phyloP scores from a whole-genome alignment of 148 eudicot genomes.

The Diospyros kaki region DNA sequence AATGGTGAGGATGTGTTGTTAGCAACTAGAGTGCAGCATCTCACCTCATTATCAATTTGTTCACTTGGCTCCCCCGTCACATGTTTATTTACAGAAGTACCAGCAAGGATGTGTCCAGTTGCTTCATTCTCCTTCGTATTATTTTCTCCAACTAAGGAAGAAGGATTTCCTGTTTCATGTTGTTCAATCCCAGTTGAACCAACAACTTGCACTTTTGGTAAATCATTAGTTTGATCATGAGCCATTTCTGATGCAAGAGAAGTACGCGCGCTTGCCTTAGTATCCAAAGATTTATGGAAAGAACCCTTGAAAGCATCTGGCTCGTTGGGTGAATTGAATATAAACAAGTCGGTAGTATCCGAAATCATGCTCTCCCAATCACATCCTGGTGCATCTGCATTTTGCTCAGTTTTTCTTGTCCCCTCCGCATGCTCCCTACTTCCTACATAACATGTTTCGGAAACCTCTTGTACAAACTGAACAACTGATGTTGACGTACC shows the following conservation, averaged over 20 bases:
- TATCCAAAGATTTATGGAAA: constrained; percentile 38
- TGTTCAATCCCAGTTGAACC: constrained; percentile 26
- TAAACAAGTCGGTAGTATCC: constrained; percentile 49
- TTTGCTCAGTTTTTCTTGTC: constrained; percentile 23
- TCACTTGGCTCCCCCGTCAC: constrained; percentile 28
- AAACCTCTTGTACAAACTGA: constrained; percentile 25
- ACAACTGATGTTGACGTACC: constrained; percentile 26
- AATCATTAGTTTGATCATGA: constrained; percentile 17
- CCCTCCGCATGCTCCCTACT: constrained; percentile 31
- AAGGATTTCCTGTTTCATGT: constrained; percentile 24
- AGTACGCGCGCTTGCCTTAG: constrained; percentile 33
- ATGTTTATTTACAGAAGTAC: constrained; percentile 29
- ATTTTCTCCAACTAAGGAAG: constrained; percentile 37
- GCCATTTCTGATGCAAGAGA: constrained; percentile 33
- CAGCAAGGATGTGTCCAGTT: constrained; percentile 25
- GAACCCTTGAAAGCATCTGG: constrained; percentile 29
- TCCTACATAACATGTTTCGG: constrained; percentile 29
- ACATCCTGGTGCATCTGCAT: constrained; percentile 41
- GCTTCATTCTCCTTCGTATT: constrained; percentile 31
- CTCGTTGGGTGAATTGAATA: constrained; percentile 65
- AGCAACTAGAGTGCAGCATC: constrained; percentile 4
- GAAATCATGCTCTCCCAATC: constrained; percentile 68
- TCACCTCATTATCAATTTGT: constrained; percentile 59
- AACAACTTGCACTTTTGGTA: constrained; percentile 22
- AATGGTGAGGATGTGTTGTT: too few relatives aligned